Base-by-base conservation (phyloP, 352 stramenopile species). In the Phytophthora europaea region DNA sequence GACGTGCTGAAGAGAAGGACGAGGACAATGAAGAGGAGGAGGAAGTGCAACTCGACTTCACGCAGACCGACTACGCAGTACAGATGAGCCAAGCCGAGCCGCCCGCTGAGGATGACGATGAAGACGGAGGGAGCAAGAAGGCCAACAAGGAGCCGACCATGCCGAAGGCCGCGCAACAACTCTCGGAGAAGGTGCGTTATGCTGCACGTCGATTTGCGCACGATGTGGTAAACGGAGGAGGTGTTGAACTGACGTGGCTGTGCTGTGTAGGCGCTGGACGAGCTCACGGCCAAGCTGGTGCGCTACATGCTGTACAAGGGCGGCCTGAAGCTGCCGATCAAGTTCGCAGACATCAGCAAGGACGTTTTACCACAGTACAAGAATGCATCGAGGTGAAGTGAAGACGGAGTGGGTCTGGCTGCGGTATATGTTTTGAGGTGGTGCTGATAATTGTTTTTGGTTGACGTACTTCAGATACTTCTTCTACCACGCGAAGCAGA, bases 221-320 rank as follows among this genome's bases (percentile, higher is more conserved):
- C 26, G 54, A 40, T 0, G n/a, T 26, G 18, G 34, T 16, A 26
- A 16, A 7, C 38, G 7, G 43, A 28, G 7, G 43, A 28, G 23
- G 13, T 54, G 28, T 59, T 61, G 28, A 55, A 15, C 20, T 75
- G 51, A 67, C 12, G 6, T 45, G 15, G 4, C 28, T 69, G 20
- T 67, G 56, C 48, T 61, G 28, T 61, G 26, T 61, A 91, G 85
- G 75, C 84, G 9, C 71, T 94, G 33, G 85, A 94, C 6, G 88
- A 95, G 66, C 76, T 94, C 55, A 94, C 78, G 15, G 82, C 86
- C 45, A 88, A 89, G 65, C 66, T 94, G 33, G 89, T 96, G 63
- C 89, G 89, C 36, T 96, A 94, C 65, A 83, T 96, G 75, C 77
- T 96, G 40, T 96, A 96, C 88, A 96, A 94, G 63, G 88, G 83